A percentile compares a stretch with the other conserved stretches of the same genome.
phyloP scores from a whole-genome alignment of 805 yeast species.

The Millerozyma miso region DNA sequence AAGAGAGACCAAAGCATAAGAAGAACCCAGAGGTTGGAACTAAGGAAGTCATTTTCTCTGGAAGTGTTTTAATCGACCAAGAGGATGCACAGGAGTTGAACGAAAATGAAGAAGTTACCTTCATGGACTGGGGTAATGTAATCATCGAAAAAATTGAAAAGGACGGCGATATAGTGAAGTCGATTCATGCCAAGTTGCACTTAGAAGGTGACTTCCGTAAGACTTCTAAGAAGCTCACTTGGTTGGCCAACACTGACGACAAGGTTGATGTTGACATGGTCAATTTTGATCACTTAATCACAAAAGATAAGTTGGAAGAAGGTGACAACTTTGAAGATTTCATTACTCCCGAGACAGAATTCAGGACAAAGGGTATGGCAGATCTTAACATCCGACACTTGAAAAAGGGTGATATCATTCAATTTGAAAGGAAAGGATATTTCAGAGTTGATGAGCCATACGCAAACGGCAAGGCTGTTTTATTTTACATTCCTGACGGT shows the following conservation, averaged over 20 bases:
- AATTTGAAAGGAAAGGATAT: constrained; percentile 97
- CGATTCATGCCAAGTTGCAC: constrained; percentile 74
- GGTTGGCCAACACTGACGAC: constrained; percentile 85
- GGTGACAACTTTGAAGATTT: constrained; percentile 91
- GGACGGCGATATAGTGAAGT: constrained; percentile 53
- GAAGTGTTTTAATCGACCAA: constrained; percentile 73
- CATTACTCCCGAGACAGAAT: constrained; percentile 83
- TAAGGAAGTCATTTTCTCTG: constrained; percentile 68
- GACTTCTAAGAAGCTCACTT: constrained; percentile 89
- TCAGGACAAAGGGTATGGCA: constrained; percentile 72
- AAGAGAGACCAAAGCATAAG: constrained; percentile 88
- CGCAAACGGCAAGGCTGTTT: constrained; percentile 62
- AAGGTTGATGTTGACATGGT: constrained; percentile 71
- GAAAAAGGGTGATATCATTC: constrained; percentile 84
- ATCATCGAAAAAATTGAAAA: constrained; percentile 68
- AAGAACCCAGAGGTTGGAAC: constrained; percentile 88
- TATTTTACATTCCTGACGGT: constrained; percentile 96
- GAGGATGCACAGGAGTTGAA: constrained; percentile 66
- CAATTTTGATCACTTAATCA: constrained; percentile 91
- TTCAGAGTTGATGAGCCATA: constrained; percentile 69
- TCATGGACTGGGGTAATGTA: constrained; percentile 99
- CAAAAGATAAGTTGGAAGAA: constrained; percentile 92
- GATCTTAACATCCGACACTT: constrained; percentile 73
- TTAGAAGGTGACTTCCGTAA: constrained; percentile 96
- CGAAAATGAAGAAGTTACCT: constrained; percentile 89